Conservation (phyloP, 2,329 filamentous ascomycete genomes). For the Apiospora koreana region DNA sequence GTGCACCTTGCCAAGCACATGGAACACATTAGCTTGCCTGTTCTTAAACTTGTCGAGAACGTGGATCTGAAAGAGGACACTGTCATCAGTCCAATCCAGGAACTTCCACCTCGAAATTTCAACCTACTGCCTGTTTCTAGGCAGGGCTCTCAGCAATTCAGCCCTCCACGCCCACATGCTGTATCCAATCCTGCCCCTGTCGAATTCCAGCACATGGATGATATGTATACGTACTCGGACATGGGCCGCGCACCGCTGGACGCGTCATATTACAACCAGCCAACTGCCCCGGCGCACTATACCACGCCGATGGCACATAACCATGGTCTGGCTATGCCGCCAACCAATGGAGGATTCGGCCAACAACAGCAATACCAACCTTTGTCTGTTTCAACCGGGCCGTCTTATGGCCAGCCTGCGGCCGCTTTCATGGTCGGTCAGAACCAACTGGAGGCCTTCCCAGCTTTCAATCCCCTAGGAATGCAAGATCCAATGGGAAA, state of each 20-base stretch:
- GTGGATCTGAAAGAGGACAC: slow-evolving; percentile 60
- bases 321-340: slow-evolving; percentile 25
- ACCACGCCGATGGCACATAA: slow-evolving; percentile 21
- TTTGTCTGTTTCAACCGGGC: slow-evolving; percentile 32
- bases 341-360: slow-evolving; percentile 19
- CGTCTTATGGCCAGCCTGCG: slow-evolving; percentile 26
- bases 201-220: slow-evolving; percentile 20
- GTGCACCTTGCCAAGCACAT: slow-evolving; percentile 95
- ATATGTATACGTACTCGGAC: slow-evolving; percentile 20
- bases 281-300: slow-evolving; percentile 18
- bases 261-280: slow-evolving; percentile 18
- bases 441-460: slow-evolving; percentile 38
- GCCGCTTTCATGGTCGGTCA: slow-evolving; percentile 34
- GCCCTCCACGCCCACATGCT: slow-evolving; percentile 20
- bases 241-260: slow-evolving; percentile 21
- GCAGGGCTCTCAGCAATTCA: slow-evolving; percentile 29
- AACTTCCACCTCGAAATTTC: slow-evolving; percentile 45
- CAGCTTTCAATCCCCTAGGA: slow-evolving; percentile 38
- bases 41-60: slow-evolving; percentile 62
- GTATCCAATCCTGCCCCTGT: slow-evolving; percentile 19
- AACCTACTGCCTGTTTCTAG: slow-evolving; percentile 34
- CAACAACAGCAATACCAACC: slow-evolving; percentile 29
- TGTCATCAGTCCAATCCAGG: slow-evolving; percentile 68
- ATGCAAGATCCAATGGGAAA: slow-evolving; percentile 34
- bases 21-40: slow-evolving; percentile 85